Evolutionary conservation across 257 asterid species (phyloP), one percentile per base, ranked within the genome.

Genomic region (Solanum verrucosum): DNA sequence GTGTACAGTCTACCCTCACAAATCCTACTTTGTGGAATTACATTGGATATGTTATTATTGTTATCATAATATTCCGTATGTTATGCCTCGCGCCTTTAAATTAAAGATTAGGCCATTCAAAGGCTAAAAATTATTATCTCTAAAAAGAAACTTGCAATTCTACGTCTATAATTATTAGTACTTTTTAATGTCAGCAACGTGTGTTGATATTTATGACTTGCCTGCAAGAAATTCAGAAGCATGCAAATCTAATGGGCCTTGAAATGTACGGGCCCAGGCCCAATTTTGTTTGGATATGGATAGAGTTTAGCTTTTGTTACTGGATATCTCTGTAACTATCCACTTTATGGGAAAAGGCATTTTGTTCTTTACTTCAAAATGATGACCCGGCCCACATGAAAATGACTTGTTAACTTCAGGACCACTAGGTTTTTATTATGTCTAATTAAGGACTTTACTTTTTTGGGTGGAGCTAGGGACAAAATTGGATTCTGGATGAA

Each of bases 321-420:
- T 49, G 60, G 60, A 49, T 67, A 25, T 75, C 25, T 25, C 78
- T 87, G 86, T 71, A 87, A 87, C 18, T 79, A 44, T 79, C 85
- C 6, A 29, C 40, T 46, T 25, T 78, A 31, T 1, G 25, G 67
- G 1, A 46, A 81, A 79, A 59, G 70, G 3, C 65, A 81, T 15
- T 81, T 87, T 91, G 90, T 88, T 85, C 73, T 87, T 79, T 84
- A 52, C 86, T 60, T 60, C n/a, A 52, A 52, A 52, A 52, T 52
- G 63, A 65, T 59, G 87, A 34, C 37, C 52, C 78, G 65, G 87
- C 33, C 88, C 88, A 87, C 71, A 46, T 87, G 84, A 74, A 59
- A 25, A 38, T 20, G 78, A 71, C 85, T 81, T 81, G 88, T 84
- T 52, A 88, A 29, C 7, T 60, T 83, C 29, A 59, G 87, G 90